Evolutionary conservation across 768 basidiomycete species (phyloP), one percentile per base, ranked within the genome.

Genomic region (Serendipita sp.): DNA sequence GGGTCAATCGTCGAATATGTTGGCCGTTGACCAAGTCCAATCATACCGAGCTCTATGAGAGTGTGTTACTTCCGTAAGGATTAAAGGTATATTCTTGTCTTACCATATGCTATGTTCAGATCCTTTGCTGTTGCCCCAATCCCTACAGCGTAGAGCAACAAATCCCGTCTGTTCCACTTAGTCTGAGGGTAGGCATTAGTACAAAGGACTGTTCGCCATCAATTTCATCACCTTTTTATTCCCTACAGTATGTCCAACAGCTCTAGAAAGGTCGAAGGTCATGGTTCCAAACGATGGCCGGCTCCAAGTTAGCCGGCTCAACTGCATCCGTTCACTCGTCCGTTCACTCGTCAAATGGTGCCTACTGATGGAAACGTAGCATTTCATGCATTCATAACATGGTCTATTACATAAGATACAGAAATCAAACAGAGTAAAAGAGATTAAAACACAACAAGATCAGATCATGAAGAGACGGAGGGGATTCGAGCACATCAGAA

Each of bases 51-150:
- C 68, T 75, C 75, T 75, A 34, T n/a, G n/a, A 18, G 8, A 51
- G 41, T 52, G n/a, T 52, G 48, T 52, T 10, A 52, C 8, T 52
- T 52, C 32, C n/a, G 8, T 18, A 7, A 16, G 18, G 32, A 52
- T 8, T 52, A 23, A 60, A 10, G 8, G 8, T n/a, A 34, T 34
- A 32, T 11, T 60, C 18, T 60, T 10, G 34, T 70, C 79, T 38
- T 65, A 88, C 88, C 89, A 72, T 91, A 91, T 36, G 86, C 78
- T 52, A 89, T 79, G 3, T 78, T 74, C 52, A 82, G 79, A 64
- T 92, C 89, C 60, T 86, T 79, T 45, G 78, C 78, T 74, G 89
- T 90, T 15, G 89, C 89, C 13, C 91, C 91, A 44, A 93, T 85
- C 13, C 88, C 89, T 30, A 84, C 76, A 11, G 88, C 86, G 68